Percentiles rank a stretch among this genome's conserved stretches.
phyloP scores from a whole-genome alignment of 129 eudicot species.

The Pseudognaphalium luteoalbum region DNA sequence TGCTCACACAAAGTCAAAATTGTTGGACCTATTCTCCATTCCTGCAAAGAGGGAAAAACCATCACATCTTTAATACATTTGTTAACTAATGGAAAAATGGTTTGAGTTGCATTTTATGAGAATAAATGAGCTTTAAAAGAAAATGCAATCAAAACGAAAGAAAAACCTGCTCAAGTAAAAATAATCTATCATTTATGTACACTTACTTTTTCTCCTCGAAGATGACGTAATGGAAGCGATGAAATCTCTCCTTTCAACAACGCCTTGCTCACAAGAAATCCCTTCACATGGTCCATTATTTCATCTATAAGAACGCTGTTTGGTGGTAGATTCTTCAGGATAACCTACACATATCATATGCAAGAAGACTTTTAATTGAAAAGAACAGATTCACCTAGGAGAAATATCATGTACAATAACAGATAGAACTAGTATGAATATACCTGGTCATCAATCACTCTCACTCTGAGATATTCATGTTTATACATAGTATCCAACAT shows the following conservation, averaged over 20 bases:
- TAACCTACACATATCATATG: slow-evolving; percentile 49
- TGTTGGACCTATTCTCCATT: slow-evolving; percentile 94
- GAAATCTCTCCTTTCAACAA: slow-evolving; percentile 88
- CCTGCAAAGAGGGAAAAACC: slow-evolving; percentile 43
- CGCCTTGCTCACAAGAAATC: slow-evolving; percentile 75
- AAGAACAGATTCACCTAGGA: slow-evolving; percentile 8
- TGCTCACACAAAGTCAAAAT: slow-evolving; percentile 92
- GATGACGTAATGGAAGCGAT: slow-evolving; percentile 57
- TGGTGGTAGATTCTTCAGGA: slow-evolving; percentile 94
- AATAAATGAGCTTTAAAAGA: not conserved
- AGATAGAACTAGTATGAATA: not conserved
- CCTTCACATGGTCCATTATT: slow-evolving; percentile 83
- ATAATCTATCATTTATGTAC: not conserved
- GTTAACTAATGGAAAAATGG: not conserved
- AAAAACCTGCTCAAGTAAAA: not conserved
- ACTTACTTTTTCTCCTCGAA: slow-evolving; percentile 75
- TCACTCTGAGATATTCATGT: slow-evolving; percentile 95
- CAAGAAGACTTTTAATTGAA: slow-evolving; percentile 1
- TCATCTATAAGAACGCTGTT: slow-evolving; percentile 89
- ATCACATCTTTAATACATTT: not conserved
- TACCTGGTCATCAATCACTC: slow-evolving; percentile 96
- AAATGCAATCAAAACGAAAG: not conserved
- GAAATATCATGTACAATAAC: not conserved
- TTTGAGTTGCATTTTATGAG: not conserved
- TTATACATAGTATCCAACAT: slow-evolving; percentile 93